These are phyloP conservation scores for Zymoseptoria brevis DNA, from an alignment of 2,329 filamentous ascomycete species.

Conservation along the genomic window DNA sequence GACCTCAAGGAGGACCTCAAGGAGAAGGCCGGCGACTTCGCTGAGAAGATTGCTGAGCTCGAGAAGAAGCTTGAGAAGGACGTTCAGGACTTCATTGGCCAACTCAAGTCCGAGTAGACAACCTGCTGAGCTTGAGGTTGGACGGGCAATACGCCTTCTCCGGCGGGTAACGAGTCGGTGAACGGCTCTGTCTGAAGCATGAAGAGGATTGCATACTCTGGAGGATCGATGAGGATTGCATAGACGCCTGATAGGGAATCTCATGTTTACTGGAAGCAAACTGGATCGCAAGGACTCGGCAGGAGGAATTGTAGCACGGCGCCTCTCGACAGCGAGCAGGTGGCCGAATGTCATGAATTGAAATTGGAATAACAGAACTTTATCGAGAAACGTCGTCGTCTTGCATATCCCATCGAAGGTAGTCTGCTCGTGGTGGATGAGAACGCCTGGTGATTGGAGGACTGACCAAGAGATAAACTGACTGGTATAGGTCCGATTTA, in stretches of 20 bases:
- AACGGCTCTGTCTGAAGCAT: background rate
- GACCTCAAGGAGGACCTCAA: slow-evolving; percentile 17
- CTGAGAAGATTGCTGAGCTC: slow-evolving; percentile 35
- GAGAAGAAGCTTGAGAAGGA: slow-evolving; percentile 32
- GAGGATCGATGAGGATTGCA: background rate
- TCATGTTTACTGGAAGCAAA: background rate
- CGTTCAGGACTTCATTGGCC: slow-evolving; percentile 41
- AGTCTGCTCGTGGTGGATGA: too few relatives aligned
- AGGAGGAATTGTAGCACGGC: background rate
- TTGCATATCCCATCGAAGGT: background rate
- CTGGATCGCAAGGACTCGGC: background rate
- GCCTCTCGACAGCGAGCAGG: background rate
- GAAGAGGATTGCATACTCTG: background rate
- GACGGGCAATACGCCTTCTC: background rate
- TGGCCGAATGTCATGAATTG: background rate
- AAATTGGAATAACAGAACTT: background rate
- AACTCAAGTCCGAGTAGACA: slow-evolving; percentile 16
- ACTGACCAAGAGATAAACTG: too few relatives aligned
- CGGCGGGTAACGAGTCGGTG: background rate
- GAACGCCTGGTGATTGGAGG: too few relatives aligned
- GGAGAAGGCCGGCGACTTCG: slow-evolving; percentile 34
- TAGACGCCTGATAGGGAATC: background rate
- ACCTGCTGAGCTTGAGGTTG: background rate
- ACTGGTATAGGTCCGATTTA: too few relatives aligned
- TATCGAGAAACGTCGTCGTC: background rate